phyloP scores from a whole-genome alignment of 805 yeast species.

The Ogataea wickerhamii region DNA sequence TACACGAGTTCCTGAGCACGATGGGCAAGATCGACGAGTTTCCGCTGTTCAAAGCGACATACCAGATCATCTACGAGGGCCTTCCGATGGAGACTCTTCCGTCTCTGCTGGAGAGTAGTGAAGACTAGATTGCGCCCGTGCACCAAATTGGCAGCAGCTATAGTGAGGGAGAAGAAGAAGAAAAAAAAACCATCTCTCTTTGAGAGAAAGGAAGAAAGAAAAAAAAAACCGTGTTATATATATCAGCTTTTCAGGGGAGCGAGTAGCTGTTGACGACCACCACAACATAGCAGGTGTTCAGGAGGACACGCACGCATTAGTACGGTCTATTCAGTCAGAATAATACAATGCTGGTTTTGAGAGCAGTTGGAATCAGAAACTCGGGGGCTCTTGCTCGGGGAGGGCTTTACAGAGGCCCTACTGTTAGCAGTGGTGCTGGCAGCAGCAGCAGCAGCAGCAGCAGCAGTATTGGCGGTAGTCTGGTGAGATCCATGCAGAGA shows the following conservation, averaged over 20 bases:
- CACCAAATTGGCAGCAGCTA: not conserved
- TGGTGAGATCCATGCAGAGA: no score
- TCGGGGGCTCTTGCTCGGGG: slow-evolving; percentile 1
- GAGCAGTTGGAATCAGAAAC: slow-evolving; percentile 12
- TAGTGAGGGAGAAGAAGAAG: not conserved
- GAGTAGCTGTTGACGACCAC: no score
- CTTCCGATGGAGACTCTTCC: slow-evolving; percentile 76
- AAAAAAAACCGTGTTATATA: no score
- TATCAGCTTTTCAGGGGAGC: no score
- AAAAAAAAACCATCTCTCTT: no score
- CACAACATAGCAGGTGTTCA: no score
- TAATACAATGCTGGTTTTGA: slow-evolving; percentile 12
- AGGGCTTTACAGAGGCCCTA: not conserved
- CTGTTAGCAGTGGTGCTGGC: not conserved
- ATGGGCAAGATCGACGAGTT: slow-evolving; percentile 58
- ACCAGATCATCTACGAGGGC: slow-evolving; percentile 74
- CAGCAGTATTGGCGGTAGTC: not conserved
- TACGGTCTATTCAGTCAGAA: no score
- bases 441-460: not conserved
- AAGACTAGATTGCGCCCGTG: slow-evolving; percentile 19
- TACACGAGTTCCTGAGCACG: slow-evolving; percentile 70
- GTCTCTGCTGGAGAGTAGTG: slow-evolving; percentile 51
- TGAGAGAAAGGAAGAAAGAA: no score
- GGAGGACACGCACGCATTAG: no score
- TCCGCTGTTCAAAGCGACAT: slow-evolving; percentile 79